Evolutionary conservation across 75 land plant species (phyloP), one percentile per base, ranked within the genome.

Genomic region (Picea glauca): DNA sequence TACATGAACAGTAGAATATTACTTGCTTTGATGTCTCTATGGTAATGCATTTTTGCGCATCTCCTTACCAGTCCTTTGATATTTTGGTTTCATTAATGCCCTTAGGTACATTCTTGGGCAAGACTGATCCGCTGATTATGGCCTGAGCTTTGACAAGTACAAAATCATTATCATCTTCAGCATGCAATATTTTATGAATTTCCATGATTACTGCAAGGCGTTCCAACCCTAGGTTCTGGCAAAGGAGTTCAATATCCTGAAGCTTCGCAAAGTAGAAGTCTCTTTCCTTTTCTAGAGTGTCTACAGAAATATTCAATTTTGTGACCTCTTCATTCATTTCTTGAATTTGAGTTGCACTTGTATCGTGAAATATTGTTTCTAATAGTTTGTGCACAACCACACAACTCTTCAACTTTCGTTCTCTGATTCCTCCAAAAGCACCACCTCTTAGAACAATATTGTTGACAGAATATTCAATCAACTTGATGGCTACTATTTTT

Each of bases 211-310:
- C 98, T 58, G 96, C 86, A 26, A 84, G 78, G 46, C 85, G 77
- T 60, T 87, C 91, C 35, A 96, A 72, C 62, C 83, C 91, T 2
- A 93, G 87, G 62, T 33, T 82, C 82, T 96, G 98, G 81, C 98
- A 96, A 56, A 96, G 75, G 8, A 96, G 91, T 79, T 96, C 99
- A 81, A 96, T 88, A 78, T 96, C 98, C 43, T 98, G 82, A 66
- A 96, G 81, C 84, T 96, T 96, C 1, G 92, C 81, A 81, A 94
- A 96, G 84, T 96, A 96, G 79, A 96, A 96, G 75, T 96, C 99
- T 59, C 99, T 83, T 81, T 96, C 99, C 83, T 90, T 95, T 86
- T 94, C 99, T 72, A 96, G 89, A 77, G 87, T 87, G 67, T 92
- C 98, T 35, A 92, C 88, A 9, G 88, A 94, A 56, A 96, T 84